phyloP scores from a whole-genome alignment of 2,329 filamentous ascomycete species.

The Orbilia ellipsospora region DNA sequence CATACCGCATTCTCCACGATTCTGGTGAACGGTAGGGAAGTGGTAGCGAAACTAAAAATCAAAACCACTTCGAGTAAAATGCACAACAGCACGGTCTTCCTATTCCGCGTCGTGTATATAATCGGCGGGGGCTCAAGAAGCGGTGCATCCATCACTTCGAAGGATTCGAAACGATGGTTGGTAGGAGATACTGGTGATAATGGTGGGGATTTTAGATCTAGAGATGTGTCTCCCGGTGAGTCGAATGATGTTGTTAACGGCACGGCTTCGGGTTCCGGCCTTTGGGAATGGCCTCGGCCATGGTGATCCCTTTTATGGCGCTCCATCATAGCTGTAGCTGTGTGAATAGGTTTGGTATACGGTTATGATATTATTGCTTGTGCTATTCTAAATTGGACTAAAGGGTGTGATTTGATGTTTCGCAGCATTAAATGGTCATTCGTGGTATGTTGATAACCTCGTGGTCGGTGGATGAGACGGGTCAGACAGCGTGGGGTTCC shows the following conservation, averaged over 20 bases:
- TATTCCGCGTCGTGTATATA: slow-evolving; percentile 33
- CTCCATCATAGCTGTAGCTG: neutral
- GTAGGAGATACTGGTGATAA: neutral
- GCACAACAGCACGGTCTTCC: slow-evolving; percentile 29
- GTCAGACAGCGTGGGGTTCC: too few relatives aligned
- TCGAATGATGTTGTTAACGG: neutral
- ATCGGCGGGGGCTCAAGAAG: slow-evolving; percentile 16
- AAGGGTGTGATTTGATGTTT: too few relatives aligned
- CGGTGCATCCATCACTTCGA: slow-evolving; percentile 51
- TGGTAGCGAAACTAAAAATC: slow-evolving; percentile 47
- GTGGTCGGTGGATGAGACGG: too few relatives aligned
- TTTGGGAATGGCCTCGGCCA: slow-evolving; percentile 1
- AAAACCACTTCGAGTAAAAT: slow-evolving; percentile 47
- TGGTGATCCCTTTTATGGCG: slow-evolving; percentile 13
- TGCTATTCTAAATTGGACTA: neutral
- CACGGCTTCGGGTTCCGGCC: neutral
- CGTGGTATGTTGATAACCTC: too few relatives aligned
- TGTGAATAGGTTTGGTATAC: neutral
- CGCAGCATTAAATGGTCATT: too few relatives aligned
- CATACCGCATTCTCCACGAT: slow-evolving; percentile 52
- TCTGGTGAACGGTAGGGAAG: slow-evolving; percentile 36
- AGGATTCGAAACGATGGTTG: slow-evolving; percentile 17
- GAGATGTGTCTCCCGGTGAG: neutral
- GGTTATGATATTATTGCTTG: neutral
- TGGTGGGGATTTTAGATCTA: neutral